These are phyloP conservation scores for Sophora flavescens DNA, from an alignment of 306 rosid genomes.

Conservation along the genomic window DNA sequence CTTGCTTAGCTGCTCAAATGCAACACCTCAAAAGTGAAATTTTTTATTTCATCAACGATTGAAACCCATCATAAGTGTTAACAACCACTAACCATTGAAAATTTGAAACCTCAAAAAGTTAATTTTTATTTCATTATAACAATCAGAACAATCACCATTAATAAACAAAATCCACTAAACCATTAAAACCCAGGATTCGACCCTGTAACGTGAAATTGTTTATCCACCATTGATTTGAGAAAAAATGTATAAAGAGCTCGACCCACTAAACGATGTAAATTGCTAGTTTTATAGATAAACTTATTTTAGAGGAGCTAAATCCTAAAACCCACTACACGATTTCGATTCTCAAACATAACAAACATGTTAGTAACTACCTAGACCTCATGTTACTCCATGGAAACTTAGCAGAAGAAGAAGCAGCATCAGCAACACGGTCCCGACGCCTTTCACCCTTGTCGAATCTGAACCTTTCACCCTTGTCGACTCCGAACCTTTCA, in stretches of 20 bases:
- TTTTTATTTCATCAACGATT: too few species aligned
- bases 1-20: not conserved
- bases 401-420: slow-evolving; percentile 58
- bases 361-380: slow-evolving; percentile 47
- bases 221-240: too few species aligned
- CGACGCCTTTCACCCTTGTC: not conserved
- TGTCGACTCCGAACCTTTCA: not conserved
- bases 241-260: too few species aligned
- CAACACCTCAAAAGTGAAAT: too few species aligned
- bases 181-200: not conserved
- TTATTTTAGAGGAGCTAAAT: too few species aligned
- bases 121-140: slow-evolving; percentile 9
- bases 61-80: not conserved
- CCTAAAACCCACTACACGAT: not conserved
- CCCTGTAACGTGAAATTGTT: too few species aligned
- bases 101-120: not conserved
- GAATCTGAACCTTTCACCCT: slow-evolving; percentile 4
- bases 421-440: slow-evolving; percentile 12
- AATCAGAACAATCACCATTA: slow-evolving; percentile 3
- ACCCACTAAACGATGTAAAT: too few species aligned
- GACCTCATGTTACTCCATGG: slow-evolving; percentile 86
- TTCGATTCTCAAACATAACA: slow-evolving; percentile 1
- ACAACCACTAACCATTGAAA: not conserved
- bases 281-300: too few species aligned
- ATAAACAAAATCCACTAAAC: slow-evolving; percentile 23